Percentiles rank a stretch among this genome's conserved stretches.
Conservation (phyloP, 768 basidiomycete genomes). For the Mycena vitilis region DNA sequence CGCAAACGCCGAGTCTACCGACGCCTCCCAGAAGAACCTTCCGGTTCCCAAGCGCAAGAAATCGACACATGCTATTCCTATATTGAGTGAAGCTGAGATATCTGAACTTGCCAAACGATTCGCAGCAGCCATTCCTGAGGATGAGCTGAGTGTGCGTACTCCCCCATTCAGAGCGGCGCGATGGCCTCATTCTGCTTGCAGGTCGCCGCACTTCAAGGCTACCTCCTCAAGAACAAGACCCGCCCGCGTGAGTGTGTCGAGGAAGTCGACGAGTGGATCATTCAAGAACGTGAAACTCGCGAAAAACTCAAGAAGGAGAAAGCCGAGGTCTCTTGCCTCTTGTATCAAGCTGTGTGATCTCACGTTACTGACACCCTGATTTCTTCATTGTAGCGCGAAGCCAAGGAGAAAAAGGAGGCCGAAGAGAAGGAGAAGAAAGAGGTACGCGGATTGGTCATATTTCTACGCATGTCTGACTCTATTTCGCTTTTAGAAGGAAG, state of each 20-base stretch:
- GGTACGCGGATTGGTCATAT: conserved; percentile 47
- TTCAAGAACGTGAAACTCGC: conserved; percentile 84
- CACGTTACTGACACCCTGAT: conserved; percentile 36
- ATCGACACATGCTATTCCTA: conserved; percentile 68
- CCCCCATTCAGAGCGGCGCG: conserved; percentile 3
- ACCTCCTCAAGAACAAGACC: conserved; percentile 90
- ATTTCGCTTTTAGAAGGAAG: conserved; percentile 50
- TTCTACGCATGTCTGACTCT: conserved; percentile 35
- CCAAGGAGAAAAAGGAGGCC: conserved; percentile 82
- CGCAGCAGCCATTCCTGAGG: conserved; percentile 85
- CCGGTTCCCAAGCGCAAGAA: conserved; percentile 75
- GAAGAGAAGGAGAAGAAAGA: conserved; percentile 76
- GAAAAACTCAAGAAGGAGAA: conserved; percentile 89
- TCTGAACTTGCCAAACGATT: conserved; percentile 83
- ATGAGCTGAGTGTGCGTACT: conserved; percentile 82
- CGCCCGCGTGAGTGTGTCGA: conserved; percentile 88
- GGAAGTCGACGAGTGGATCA: conserved; percentile 82
- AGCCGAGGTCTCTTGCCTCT: conserved; percentile 56
- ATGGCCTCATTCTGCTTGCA: conserved; percentile 41
- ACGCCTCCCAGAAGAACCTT: conserved; percentile 73
- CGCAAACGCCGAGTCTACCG: conserved; percentile 43
- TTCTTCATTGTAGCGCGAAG: conserved; percentile 68
- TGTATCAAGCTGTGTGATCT: conserved; percentile 14
- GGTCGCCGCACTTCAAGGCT: conserved; percentile 89
- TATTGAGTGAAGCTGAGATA: conserved; percentile 82